Conservation (phyloP, 2,329 filamentous ascomycete genomes). For the Leptographium procerum region DNA sequence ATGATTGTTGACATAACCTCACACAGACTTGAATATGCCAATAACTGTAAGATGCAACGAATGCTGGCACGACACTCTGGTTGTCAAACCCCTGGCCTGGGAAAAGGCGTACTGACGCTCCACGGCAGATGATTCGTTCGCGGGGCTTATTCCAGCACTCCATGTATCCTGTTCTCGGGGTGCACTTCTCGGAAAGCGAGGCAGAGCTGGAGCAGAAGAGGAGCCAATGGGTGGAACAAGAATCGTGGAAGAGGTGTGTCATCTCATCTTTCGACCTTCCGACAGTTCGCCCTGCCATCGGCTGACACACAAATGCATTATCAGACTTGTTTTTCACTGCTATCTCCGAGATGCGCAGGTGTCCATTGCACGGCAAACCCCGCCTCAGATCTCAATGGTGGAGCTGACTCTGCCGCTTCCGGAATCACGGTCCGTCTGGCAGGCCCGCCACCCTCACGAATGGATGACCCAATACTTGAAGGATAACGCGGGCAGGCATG, state of each 20-base stretch:
- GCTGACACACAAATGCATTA: neutral
- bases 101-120: conserved; percentile 4
- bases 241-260: conserved; percentile 52
- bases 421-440: conserved; percentile 50
- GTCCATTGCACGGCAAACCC: conserved; percentile 54
- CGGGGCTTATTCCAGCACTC: conserved; percentile 47
- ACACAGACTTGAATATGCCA: conserved; percentile 15
- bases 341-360: conserved; percentile 55
- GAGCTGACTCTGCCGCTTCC: conserved; percentile 58
- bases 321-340: conserved; percentile 49
- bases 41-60: neutral
- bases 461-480: conserved; percentile 52
- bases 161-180: conserved; percentile 38
- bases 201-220: conserved; percentile 51
- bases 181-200: conserved; percentile 43
- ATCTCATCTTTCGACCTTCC: neutral
- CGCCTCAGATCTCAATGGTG: conserved; percentile 55
- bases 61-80: neutral
- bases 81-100: neutral
- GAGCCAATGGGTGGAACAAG: conserved; percentile 50
- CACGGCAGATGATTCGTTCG: conserved; percentile 39
- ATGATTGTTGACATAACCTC: neutral
- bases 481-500: neutral
- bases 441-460: conserved; percentile 46
- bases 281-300: neutral